Conservation (phyloP, 345 rosid genomes). For the Citrus sp. region DNA sequence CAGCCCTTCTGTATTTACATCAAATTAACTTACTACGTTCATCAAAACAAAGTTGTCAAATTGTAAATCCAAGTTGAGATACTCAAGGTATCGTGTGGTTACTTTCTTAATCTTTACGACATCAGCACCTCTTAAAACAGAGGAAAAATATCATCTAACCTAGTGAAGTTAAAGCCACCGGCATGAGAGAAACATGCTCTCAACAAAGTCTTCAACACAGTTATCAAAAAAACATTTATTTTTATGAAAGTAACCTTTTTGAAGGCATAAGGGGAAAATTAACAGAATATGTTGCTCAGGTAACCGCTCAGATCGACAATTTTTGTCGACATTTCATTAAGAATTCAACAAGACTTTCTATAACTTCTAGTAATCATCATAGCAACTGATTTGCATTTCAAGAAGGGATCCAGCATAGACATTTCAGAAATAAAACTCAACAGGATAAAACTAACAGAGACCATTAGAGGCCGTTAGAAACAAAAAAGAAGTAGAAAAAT, state of each 20-base stretch:
- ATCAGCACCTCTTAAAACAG: not conserved
- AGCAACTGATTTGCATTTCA: conserved; percentile 21
- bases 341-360: conserved; percentile 15
- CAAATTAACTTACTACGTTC: not conserved
- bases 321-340: conserved; percentile 33
- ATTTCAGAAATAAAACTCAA: not conserved
- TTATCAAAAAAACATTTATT: not conserved
- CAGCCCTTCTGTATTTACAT: not conserved
- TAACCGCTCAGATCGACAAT: conserved; percentile 53
- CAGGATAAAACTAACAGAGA: not conserved
- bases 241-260: not conserved
- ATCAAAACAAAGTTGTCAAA: not conserved
- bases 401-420: not conserved
- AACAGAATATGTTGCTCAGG: conserved; percentile 41
- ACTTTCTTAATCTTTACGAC: not conserved
- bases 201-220: not conserved
- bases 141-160: too few species aligned
- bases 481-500: not conserved
- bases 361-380: conserved; percentile 28
- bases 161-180: not conserved
- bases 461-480: not conserved
- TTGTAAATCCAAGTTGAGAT: not conserved
- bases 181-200: not conserved
- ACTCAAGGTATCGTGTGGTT: not conserved
- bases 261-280: not conserved